Evolutionary conservation across 768 basidiomycete genomes (phyloP), one percentile per base, ranked within the genome.

Genomic region (Lactarius indigo): DNA sequence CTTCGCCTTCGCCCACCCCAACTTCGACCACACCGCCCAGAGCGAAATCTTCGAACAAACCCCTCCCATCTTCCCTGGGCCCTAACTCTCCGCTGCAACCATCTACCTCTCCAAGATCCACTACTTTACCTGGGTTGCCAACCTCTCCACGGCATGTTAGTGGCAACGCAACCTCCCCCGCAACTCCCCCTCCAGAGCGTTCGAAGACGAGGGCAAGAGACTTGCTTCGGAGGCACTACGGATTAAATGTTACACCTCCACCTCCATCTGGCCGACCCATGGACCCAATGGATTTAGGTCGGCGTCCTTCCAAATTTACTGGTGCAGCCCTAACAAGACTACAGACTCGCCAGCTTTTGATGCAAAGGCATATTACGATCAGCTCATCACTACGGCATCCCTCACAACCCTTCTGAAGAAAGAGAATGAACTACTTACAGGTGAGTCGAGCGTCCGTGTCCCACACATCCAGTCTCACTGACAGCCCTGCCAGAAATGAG

Each of bases 211-310:
- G 87, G 18, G 92, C 92, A 15, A 81, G 89, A 70, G 91, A 94
- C 74, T 75, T 94, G 58, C 73, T 95, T 60, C 81, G 94, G 72
- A 92, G 91, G 70, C 93, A 96, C 73, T 96, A 96, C 81, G 92
- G 92, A 6, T 77, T 96, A 31, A 90, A 87, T 20, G 78, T 91
- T n/a, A 88, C 87, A 0, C 85, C 85, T 37, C 92, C 91, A 15
- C 81, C 84, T 4, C 84, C 90, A 26, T 72, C 68, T 61, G 85
- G 85, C 35, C 83, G 82, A 47, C 79, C 78, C 37, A 80, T 81
- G 61, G 92, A 94, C 74, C 90, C 91, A 17, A 91, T 93, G 90
- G 90, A 92, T 71, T 78, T 94, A 65, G 90, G 91, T 86, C 71
- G 66, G 84, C 73, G 17, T 20, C 64, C 65, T 47, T 6, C 47